Base-by-base conservation (phyloP, 805 yeast species). In the Kodamaea nitidulidarum region DNA sequence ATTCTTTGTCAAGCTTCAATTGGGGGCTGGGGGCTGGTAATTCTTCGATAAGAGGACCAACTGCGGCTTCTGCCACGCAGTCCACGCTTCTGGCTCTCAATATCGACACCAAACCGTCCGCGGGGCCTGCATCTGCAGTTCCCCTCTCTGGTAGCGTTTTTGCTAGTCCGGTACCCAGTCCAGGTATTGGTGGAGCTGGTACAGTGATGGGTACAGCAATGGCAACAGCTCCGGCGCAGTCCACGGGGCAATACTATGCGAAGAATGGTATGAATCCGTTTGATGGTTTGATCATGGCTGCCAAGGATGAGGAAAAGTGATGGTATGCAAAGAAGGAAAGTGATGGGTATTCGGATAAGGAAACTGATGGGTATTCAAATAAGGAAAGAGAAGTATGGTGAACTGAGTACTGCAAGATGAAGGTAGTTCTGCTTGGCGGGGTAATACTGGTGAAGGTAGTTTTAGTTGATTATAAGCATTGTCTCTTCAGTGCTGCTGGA, bases 211-310 rank as follows among this genome's bases (percentile, higher is more conserved):
- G 35, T 22, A 30, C 35, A n/a, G 48, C 49, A 16, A 41, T 50
- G 7, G 39, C 43, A 14, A 49, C 53, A 5, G 63, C 65, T 7
- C 65, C 67, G 2, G 52, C 60, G 3, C 63, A 55, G 27, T 53
- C 65, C 4, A 44, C 50, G 1, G 67, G 67, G 6, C 69, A 61
- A 41, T 56, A 49, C 41, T 61, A 44, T 42, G 66, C 64, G 11
- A 61, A 51, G 40, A 58, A 59, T 37, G 69, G 67, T 3, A 49
- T 60, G 47, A 63, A 63, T 45, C 69, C 69, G 6, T 63, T 62
- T 43, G 69, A 63, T 42, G 67, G 67, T n/a, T 47, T 62, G 16
- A 62, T 63, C 15, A 46, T 62, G 50, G 63, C 63, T 6, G 52
- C 39, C 14, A 35, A 36, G 17, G 40, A 44, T 24, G 35, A 38